Conservation (phyloP, 805 yeast genomes). For the Candida chauliodis region DNA sequence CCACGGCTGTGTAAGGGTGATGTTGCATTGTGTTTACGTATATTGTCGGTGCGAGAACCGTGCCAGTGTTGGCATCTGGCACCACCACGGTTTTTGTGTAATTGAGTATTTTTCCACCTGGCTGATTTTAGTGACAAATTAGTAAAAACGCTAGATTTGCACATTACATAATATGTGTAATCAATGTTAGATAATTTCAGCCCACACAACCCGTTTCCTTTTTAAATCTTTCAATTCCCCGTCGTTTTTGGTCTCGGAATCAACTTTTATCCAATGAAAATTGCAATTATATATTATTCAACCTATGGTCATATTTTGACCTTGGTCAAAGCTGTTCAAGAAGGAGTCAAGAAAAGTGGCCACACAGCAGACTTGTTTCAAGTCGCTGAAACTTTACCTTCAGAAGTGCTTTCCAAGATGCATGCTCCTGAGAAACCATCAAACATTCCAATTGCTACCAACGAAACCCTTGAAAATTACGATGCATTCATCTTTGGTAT, state of each 20-base stretch:
- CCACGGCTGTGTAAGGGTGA: no score
- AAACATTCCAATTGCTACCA: slow-evolving; percentile 54
- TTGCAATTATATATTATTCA: slow-evolving; percentile 37
- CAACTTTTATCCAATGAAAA: neutral
- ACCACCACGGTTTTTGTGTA: no score
- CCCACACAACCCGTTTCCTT: neutral
- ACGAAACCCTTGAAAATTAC: slow-evolving; percentile 53
- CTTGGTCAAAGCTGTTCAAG: slow-evolving; percentile 63
- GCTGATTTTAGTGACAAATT: neutral
- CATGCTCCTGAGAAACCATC: slow-evolving; percentile 63
- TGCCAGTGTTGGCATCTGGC: no score
- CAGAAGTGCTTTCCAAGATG: slow-evolving; percentile 56
- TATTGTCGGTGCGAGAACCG: no score
- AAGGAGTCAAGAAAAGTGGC: slow-evolving; percentile 71
- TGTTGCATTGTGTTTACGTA: no score
- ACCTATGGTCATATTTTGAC: slow-evolving; percentile 83
- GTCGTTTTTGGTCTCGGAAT: neutral
- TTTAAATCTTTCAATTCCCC: neutral
- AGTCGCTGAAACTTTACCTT: slow-evolving; percentile 72
- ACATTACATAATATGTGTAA: neutral
- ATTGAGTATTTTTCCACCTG: no score
- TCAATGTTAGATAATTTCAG: neutral
- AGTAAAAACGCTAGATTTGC: neutral
- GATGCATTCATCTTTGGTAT: slow-evolving; percentile 73
- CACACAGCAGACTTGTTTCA: slow-evolving; percentile 64